Evolutionary conservation across 352 stramenopile species (phyloP), one percentile per base, ranked within the genome.

Genomic region (Phytopythium litorale): DNA sequence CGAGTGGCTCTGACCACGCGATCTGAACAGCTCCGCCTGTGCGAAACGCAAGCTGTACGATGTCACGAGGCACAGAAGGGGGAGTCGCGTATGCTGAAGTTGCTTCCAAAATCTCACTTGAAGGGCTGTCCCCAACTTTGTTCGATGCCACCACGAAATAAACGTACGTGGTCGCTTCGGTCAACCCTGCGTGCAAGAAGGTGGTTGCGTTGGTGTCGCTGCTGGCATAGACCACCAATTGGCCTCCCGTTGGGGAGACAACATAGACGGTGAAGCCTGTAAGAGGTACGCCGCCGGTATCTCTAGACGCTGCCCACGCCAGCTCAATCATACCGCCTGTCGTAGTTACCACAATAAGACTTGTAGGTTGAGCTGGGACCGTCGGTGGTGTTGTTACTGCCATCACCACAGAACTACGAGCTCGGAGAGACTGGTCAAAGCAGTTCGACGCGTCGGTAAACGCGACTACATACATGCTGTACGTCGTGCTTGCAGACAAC

Each of bases 21-120:
- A 89, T 77, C 40, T 75, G 56, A n/a, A 91, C 73, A 2, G 78
- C 65, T 4, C 82, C 82, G 28, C 82, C 82, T 30, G 78, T 87
- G 6, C 67, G 67, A 30, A 79, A 84, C 0, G 19, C 9, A 7
- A 82, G 53, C 35, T 87, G 78, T 0, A 40, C 63, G 19, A 89
- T 54, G 54, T 84, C 78, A 33, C 75, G 30, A 9, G 82, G 82
- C 0, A 67, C 67, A 4, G 78, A 88, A 1, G 82, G 80, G 9
- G 72, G 60, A 4, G 78, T 86, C n/a, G 72, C 65, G 3, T 63
- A 55, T 6, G 68, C 55, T 4, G 82, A 89, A 21, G 69, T 77
- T 23, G 68, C 65, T 8, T 55, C 62, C 1, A 88, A 32, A 7
- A 58, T 33, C 0, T 52, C 38, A 38, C 75, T 87, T 0, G 51